A percentile compares a stretch with the other conserved stretches of the same genome.
phyloP scores from a whole-genome alignment of 257 asterid genomes.

The Solanum chilense region DNA sequence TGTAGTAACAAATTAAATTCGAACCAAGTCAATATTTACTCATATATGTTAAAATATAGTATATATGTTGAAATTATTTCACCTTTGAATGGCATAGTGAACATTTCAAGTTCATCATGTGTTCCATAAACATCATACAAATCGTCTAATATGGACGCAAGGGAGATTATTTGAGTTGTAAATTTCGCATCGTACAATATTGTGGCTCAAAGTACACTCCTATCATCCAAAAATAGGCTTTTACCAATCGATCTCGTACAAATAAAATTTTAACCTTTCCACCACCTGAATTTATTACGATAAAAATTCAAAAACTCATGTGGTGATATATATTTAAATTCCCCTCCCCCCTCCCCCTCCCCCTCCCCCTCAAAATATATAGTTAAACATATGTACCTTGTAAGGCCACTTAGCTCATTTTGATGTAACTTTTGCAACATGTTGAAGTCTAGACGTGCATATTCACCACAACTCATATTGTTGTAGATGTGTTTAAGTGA shows the following conservation, averaged over 20 bases:
- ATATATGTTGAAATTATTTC: neutral
- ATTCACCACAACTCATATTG: neutral
- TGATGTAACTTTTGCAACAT: neutral
- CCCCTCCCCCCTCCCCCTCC: too few species aligned
- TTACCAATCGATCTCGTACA: neutral
- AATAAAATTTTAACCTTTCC: neutral
- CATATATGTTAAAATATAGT: neutral
- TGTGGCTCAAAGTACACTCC: neutral
- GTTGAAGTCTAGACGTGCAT: neutral
- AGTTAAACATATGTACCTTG: neutral
- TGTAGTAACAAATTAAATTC: neutral
- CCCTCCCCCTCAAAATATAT: neutral
- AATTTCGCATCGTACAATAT: neutral
- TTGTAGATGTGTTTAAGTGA: neutral
- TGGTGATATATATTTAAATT: neutral
- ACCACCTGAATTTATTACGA: neutral
- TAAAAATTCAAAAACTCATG: neutral
- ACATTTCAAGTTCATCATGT: constrained; percentile 9
- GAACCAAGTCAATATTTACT: neutral
- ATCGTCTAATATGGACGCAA: constrained; percentile 34
- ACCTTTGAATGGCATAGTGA: constrained; percentile 31
- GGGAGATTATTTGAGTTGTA: constrained; percentile 22
- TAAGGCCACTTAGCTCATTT: neutral
- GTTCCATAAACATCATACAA: constrained; percentile 30
- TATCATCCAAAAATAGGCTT: constrained; percentile 4